These are phyloP conservation scores for Phoenix dactylifera DNA, from an alignment of 176 grass and related monocot genomes.

Conservation along the genomic window DNA sequence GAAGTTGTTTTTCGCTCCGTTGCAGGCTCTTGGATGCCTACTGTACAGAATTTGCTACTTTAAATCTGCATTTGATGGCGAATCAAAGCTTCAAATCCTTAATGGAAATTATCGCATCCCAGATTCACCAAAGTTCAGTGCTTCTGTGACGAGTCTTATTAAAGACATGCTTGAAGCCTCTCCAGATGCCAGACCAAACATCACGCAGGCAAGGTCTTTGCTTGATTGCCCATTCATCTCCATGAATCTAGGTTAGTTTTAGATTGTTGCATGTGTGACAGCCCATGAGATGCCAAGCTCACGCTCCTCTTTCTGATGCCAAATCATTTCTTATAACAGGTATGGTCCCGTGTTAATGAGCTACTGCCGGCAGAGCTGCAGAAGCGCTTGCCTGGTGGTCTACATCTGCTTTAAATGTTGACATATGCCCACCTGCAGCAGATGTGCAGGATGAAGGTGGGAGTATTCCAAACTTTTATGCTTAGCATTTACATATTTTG, in stretches of 20 bases:
- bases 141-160: constrained; percentile 57
- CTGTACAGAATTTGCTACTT: constrained; percentile 92
- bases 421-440: constrained; percentile 34
- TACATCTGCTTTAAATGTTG: background rate
- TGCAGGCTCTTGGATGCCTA: constrained; percentile 92
- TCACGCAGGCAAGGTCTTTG: constrained; percentile 97
- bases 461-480: too few relatives aligned
- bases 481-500: too few relatives aligned
- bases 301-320: constrained; percentile 23
- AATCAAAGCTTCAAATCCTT: constrained; percentile 96
- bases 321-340: constrained; percentile 36
- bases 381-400: constrained; percentile 64
- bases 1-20: too few relatives aligned
- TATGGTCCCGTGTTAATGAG: constrained; percentile 91
- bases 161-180: constrained; percentile 80
- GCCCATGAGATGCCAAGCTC: constrained; percentile 14
- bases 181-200: constrained; percentile 77
- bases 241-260: constrained; percentile 71
- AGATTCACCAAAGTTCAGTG: constrained; percentile 61
- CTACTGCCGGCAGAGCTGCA: constrained; percentile 73
- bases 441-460: constrained; percentile 66
- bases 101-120: constrained; percentile 88
- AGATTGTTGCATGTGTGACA: constrained; percentile 34
- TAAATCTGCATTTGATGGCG: constrained; percentile 92
- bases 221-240: constrained; percentile 82